These are phyloP conservation scores for Microcyclospora tardicrescens DNA, from an alignment of 2,329 filamentous ascomycete species.

Conservation along the genomic window DNA sequence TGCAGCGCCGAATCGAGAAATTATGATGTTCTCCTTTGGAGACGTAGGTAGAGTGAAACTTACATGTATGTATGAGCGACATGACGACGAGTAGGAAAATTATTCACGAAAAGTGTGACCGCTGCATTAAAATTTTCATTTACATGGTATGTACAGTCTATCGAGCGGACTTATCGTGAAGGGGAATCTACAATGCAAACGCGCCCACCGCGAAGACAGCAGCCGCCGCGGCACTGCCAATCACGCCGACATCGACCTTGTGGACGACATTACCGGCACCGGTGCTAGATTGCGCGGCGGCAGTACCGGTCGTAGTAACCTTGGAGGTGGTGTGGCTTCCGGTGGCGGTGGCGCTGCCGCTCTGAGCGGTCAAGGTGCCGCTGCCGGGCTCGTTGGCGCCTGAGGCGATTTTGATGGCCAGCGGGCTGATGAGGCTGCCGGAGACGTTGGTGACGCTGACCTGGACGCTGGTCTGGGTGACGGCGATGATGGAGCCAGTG, in stretches of 20 bases:
- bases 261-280: slow-evolving; percentile 1
- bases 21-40: too few species aligned
- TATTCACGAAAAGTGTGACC: too few species aligned
- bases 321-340: slow-evolving; percentile 5
- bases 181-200: slow-evolving; percentile 9
- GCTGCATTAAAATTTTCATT: too few species aligned
- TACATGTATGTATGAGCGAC: too few species aligned
- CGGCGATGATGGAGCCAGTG: slow-evolving; percentile 41
- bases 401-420: slow-evolving; percentile 45
- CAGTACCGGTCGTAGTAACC: background rate
- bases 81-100: too few species aligned
- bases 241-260: slow-evolving; percentile 1
- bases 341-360: slow-evolving; percentile 5
- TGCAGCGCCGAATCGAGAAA: too few species aligned
- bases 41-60: too few species aligned
- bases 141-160: background rate
- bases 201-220: slow-evolving; percentile 15
- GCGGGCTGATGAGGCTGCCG: slow-evolving; percentile 47
- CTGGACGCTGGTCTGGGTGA: slow-evolving; percentile 44
- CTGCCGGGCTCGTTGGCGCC: slow-evolving; percentile 42
- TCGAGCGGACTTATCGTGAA: background rate
- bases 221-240: slow-evolving; percentile 10
- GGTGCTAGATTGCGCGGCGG: slow-evolving; percentile 4
- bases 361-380: background rate
- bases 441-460: slow-evolving; percentile 44